A percentile compares a stretch with the other conserved stretches of the same genome.
Conservation (phyloP, 129 eudicot species). For the Centaurea solstitialis region DNA sequence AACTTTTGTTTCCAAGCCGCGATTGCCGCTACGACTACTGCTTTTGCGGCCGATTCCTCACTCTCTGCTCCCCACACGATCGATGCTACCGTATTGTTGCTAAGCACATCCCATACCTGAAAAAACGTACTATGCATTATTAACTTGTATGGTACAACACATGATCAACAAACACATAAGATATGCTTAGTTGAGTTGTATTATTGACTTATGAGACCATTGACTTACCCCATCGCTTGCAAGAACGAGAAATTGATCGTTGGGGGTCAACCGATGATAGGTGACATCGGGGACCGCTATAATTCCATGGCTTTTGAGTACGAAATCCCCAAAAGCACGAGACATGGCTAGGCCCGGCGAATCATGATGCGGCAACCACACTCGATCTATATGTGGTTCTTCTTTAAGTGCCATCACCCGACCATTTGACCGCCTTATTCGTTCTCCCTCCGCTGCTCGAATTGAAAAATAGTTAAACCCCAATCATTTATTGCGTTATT, state of each 20-base stretch:
- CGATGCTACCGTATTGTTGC: conserved; percentile 59
- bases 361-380: conserved; percentile 82
- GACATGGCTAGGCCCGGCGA: conserved; percentile 96
- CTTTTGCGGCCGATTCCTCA: conserved; percentile 72
- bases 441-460: conserved; percentile 69
- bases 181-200: not conserved
- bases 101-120: conserved; percentile 95
- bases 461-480: not conserved
- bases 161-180: not conserved
- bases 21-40: conserved; percentile 60
- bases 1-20: conserved; percentile 72
- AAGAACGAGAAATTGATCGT: conserved; percentile 78
- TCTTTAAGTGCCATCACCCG: conserved; percentile 67
- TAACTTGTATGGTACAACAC: not conserved
- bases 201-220: not conserved
- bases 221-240: conserved; percentile 83
- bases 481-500: not conserved
- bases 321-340: conserved; percentile 87
- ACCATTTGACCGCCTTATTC: conserved; percentile 76
- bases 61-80: conserved; percentile 56
- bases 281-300: conserved; percentile 73
- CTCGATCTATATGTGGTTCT: conserved; percentile 79
- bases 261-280: conserved; percentile 49
- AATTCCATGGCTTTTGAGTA: conserved; percentile 69
- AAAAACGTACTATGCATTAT: not conserved